A percentile compares a stretch with the other conserved stretches of the same genome.
phyloP scores from a whole-genome alignment of 768 basidiomycete genomes.

The Kwoniella botswanensis region DNA sequence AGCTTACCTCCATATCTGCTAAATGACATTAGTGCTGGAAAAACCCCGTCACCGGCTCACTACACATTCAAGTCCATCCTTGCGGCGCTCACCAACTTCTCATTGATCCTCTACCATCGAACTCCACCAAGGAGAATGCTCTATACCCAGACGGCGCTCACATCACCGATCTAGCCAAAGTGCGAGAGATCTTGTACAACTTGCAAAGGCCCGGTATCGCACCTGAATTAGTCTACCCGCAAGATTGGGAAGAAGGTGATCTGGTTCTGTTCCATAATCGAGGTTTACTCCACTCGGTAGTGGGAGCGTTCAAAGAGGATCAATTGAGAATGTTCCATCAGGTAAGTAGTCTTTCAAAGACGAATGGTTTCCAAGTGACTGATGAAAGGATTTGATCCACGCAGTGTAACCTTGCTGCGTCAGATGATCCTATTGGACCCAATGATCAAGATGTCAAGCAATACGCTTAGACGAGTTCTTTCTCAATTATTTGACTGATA shows the following conservation, averaged over 20 bases:
- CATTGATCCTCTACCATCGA: constrained; percentile 73
- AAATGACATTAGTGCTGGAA: constrained; percentile 74
- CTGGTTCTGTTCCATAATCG: constrained; percentile 86
- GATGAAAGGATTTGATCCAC: neutral
- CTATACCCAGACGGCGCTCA: constrained; percentile 83
- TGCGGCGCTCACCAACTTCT: constrained; percentile 72
- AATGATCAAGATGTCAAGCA: constrained; percentile 68
- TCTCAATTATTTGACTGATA: no score
- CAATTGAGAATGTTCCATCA: constrained; percentile 79
- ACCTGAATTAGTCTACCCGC: constrained; percentile 85
- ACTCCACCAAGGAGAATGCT: constrained; percentile 61
- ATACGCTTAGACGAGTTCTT: constrained; percentile 61
- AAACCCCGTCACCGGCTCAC: constrained; percentile 78
- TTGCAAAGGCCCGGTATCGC: constrained; percentile 90
- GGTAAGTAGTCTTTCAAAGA: constrained; percentile 20
- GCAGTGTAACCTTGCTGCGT: constrained; percentile 80
- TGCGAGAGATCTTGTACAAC: constrained; percentile 75
- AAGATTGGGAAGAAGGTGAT: constrained; percentile 81
- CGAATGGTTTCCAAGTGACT: neutral
- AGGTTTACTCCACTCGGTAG: constrained; percentile 77
- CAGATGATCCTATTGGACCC: constrained; percentile 73
- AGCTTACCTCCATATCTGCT: constrained; percentile 57
- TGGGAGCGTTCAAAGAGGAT: constrained; percentile 68
- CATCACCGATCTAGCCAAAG: constrained; percentile 72
- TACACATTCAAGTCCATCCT: constrained; percentile 91